phyloP scores from a whole-genome alignment of 1,139 yeast species.

The Yamadazyma spencermartinsiae region DNA sequence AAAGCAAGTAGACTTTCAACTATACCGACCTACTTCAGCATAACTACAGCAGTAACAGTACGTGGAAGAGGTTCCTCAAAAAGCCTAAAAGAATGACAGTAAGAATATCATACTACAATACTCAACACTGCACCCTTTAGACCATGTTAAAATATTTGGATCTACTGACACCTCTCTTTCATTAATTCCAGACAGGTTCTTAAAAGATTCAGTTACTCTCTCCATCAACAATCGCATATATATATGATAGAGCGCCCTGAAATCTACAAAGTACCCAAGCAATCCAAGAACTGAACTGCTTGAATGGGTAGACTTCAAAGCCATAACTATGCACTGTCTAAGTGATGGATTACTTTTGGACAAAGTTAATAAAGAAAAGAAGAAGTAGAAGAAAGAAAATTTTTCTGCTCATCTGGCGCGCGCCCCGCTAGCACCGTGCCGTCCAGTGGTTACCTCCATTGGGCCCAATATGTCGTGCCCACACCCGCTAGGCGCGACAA shows the following conservation, averaged over 20 bases:
- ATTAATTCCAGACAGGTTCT: conserved; percentile 55
- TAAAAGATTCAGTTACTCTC: conserved; percentile 42
- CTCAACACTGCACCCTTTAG: not conserved
- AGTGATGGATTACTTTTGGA: conserved; percentile 55
- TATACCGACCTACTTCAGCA: too few species aligned
- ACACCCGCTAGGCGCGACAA: too few species aligned
- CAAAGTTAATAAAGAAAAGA: conserved; percentile 39
- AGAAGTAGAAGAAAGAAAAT: conserved; percentile 12
- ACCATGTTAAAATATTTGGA: conserved; percentile 32
- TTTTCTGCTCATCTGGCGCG: conserved; percentile 8
- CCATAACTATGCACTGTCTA: conserved; percentile 50
- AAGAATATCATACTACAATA: not conserved
- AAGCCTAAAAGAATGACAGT: not conserved
- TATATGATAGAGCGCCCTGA: conserved; percentile 23
- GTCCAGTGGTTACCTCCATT: not conserved
- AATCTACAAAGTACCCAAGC: conserved; percentile 12
- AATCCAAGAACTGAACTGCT: conserved; percentile 22
- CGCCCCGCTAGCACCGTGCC: not conserved
- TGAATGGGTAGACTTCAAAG: conserved; percentile 17
- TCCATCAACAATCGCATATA: conserved; percentile 52
- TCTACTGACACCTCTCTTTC: conserved; percentile 60
- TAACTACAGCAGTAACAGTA: too few species aligned
- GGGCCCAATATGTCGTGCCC: too few species aligned
- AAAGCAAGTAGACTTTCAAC: too few species aligned
- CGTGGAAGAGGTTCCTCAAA: too few species aligned